Percentiles rank a stretch among this genome's conserved stretches.
Evolutionary conservation across 257 asterid species (phyloP).

Genomic region (Pogostemon cablin): DNA sequence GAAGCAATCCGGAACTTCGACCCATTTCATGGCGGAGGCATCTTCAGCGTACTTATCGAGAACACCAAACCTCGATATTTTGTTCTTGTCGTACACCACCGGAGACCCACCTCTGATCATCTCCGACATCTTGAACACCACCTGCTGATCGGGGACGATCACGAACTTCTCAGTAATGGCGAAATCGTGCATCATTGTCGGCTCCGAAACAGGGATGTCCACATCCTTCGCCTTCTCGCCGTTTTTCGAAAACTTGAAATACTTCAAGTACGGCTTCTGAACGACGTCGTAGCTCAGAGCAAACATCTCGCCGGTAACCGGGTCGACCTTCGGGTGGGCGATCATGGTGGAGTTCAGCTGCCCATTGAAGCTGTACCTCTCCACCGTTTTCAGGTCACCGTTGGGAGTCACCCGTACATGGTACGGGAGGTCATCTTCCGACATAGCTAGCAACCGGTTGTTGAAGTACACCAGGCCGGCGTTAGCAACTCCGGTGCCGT

Average conservation of each 20-base stretch:
- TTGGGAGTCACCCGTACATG: slow-evolving; percentile 62
- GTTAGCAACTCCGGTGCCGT: slow-evolving; percentile 93
- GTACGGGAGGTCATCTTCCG: slow-evolving; percentile 94
- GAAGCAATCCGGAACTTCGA: slow-evolving; percentile 86
- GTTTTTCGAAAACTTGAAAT: slow-evolving; percentile 58
- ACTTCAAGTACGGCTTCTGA: slow-evolving; percentile 82
- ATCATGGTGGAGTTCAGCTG: slow-evolving; percentile 83
- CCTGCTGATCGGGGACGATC: slow-evolving; percentile 91
- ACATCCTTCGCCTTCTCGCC: slow-evolving; percentile 80
- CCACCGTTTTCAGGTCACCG: slow-evolving; percentile 79
- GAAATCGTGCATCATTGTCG: slow-evolving; percentile 99
- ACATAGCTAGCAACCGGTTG: slow-evolving; percentile 81
- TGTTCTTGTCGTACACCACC: slow-evolving; percentile 71
- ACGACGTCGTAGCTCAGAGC: slow-evolving; percentile 91
- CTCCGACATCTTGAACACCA: slow-evolving; percentile 88
- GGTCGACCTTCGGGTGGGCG: slow-evolving; percentile 96
- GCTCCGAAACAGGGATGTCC: slow-evolving; percentile 79
- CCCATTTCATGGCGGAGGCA: slow-evolving; percentile 56
- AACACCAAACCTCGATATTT: slow-evolving; percentile 73
- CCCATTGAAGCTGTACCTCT: slow-evolving; percentile 57
- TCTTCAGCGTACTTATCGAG: slow-evolving; percentile 62
- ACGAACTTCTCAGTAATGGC: slow-evolving; percentile 88
- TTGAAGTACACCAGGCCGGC: slow-evolving; percentile 90
- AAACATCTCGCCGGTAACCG: slow-evolving; percentile 80
- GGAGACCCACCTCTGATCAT: slow-evolving; percentile 97